Conservation (phyloP, 1,139 yeast genomes). For the Yamadazyma triangularis region DNA sequence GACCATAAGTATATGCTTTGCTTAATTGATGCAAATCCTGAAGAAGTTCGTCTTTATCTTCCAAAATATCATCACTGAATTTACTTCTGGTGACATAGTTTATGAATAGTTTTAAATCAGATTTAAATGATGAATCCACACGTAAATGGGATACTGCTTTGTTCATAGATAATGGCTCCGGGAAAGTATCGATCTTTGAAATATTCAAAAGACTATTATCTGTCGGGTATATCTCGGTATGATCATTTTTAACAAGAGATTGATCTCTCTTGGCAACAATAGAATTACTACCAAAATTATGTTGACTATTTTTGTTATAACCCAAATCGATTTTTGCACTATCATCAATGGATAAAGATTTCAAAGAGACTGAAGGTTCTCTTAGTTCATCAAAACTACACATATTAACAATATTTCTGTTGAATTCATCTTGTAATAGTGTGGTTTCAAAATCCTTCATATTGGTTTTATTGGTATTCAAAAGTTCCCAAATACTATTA, state of each 20-base stretch:
- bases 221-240: slow-evolving; percentile 8
- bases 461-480: slow-evolving; percentile 18
- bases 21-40: slow-evolving; percentile 41
- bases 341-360: slow-evolving; percentile 1
- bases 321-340: slow-evolving; percentile 10
- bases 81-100: slow-evolving; percentile 38
- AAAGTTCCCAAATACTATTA: slow-evolving; percentile 37
- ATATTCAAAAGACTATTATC: slow-evolving; percentile 16
- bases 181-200: slow-evolving; percentile 30
- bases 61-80: slow-evolving; percentile 36
- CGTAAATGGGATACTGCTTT: slow-evolving; percentile 34
- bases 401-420: slow-evolving; percentile 33
- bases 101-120: slow-evolving; percentile 44
- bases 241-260: slow-evolving; percentile 11
- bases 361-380: slow-evolving; percentile 2
- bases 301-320: slow-evolving; percentile 5
- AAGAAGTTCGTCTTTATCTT: slow-evolving; percentile 62
- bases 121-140: slow-evolving; percentile 43
- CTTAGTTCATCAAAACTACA: slow-evolving; percentile 15
- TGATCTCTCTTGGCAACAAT: slow-evolving; percentile 15
- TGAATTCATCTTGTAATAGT: slow-evolving; percentile 22
- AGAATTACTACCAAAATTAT: slow-evolving; percentile 7
- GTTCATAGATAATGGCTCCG: slow-evolving; percentile 13
- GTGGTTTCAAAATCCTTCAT: slow-evolving; percentile 33
- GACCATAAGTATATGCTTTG: slow-evolving; percentile 6